Conservation (phyloP, 2,329 filamentous ascomycete species). For the Cyclaneusma minus region DNA sequence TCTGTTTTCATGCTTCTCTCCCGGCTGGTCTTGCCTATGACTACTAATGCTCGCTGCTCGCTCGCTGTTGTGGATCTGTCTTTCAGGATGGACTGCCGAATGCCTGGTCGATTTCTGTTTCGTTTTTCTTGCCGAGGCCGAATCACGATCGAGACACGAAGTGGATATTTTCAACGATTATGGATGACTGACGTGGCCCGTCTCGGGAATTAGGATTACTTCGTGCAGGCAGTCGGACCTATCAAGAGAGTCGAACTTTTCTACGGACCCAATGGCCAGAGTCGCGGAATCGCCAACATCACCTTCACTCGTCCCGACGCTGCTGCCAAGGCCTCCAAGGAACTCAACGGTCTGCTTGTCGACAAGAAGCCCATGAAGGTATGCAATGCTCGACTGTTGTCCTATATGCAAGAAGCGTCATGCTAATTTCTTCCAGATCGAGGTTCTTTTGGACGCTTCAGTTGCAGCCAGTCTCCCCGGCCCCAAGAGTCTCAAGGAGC, state of each 20-base stretch:
- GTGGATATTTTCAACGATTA: conserved; percentile 22
- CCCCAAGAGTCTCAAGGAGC: conserved; percentile 68
- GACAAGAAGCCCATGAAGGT: conserved; percentile 88
- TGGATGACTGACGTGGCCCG: conserved; percentile 49
- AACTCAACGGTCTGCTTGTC: conserved; percentile 78
- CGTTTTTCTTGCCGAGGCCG: conserved; percentile 14
- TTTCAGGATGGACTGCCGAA: conserved; percentile 8
- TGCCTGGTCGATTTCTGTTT: conserved; percentile 7
- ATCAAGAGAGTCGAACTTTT: conserved; percentile 85
- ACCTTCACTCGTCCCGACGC: conserved; percentile 69
- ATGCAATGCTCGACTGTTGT: conserved; percentile 15
- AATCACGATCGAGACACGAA: conserved; percentile 14
- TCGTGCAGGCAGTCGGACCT: conserved; percentile 69
- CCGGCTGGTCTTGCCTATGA: no score
- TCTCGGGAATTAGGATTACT: conserved; percentile 80
- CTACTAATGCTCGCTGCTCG: conserved; percentile 38
- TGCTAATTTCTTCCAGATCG: conserved; percentile 43
- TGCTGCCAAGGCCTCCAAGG: conserved; percentile 69
- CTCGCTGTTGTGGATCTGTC: conserved; percentile 34
- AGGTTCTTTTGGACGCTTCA: conserved; percentile 72
- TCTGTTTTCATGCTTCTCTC: no score
- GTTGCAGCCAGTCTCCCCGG: conserved; percentile 51
- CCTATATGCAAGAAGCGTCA: conserved; percentile 2
- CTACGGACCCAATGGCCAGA: conserved; percentile 83
- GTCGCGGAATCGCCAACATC: conserved; percentile 84